Evolutionary conservation across 176 grass and related monocot species (phyloP).

Genomic region (Oropetium thomaeum): DNA sequence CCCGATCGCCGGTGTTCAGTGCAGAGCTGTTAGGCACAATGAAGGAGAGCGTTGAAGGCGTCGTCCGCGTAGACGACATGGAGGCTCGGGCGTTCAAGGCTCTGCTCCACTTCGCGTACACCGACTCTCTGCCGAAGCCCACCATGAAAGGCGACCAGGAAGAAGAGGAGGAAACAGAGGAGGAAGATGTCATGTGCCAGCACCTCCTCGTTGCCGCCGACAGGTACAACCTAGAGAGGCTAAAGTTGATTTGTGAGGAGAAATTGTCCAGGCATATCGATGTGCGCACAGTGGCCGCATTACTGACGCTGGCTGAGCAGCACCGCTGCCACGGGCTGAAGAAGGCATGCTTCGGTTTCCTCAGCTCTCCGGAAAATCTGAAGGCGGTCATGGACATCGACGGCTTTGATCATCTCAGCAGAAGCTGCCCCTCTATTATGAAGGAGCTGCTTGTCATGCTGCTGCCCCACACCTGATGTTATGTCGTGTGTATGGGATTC

Average conservation of each 20-base stretch:
- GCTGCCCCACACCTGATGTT: too few relatives aligned
- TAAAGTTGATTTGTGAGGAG: slow-evolving; percentile 39
- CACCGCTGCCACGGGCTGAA: too few relatives aligned
- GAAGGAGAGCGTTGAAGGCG: slow-evolving; percentile 28
- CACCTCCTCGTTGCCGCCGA: slow-evolving; percentile 43
- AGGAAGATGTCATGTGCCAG: slow-evolving; percentile 21
- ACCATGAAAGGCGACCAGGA: too few relatives aligned
- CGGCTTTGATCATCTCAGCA: too few relatives aligned
- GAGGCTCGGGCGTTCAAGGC: neutral
- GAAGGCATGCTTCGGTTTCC: too few relatives aligned
- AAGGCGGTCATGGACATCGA: too few relatives aligned
- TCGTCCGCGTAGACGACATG: slow-evolving; percentile 19
- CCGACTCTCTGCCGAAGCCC: neutral
- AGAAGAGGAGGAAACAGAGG: neutral
- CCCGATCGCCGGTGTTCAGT: slow-evolving; percentile 38
- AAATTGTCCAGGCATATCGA: slow-evolving; percentile 33
- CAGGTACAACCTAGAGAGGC: slow-evolving; percentile 36
- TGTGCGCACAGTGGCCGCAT: too few relatives aligned
- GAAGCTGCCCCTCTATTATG: too few relatives aligned
- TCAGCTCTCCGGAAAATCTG: too few relatives aligned
- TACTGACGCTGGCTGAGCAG: too few relatives aligned
- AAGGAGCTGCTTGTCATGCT: too few relatives aligned
- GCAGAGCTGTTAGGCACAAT: slow-evolving; percentile 38
- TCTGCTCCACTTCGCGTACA: neutral
- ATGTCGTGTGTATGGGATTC: too few relatives aligned